Evolutionary conservation across 2,329 filamentous ascomycete genomes (phyloP), one percentile per base, ranked within the genome.

Genomic region (Fusarium setosum): DNA sequence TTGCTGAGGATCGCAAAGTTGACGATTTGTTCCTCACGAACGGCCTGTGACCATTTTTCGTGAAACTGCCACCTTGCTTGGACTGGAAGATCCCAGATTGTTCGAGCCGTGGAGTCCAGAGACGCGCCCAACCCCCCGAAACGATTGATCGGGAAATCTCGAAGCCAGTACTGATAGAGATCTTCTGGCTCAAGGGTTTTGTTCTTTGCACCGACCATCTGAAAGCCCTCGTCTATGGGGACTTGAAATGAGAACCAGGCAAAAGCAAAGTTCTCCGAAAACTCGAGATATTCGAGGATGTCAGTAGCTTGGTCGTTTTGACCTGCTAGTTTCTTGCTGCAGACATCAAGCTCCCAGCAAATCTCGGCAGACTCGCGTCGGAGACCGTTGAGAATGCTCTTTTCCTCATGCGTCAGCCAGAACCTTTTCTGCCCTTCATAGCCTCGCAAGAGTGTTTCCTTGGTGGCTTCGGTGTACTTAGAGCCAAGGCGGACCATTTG

Each of bases 401-500:
- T 64, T 7, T 73, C 65, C 4, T 71, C 56, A 5, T 20, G 49
- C 5, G 79, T 76, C 4, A 77, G 73, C n/a, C 59, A 75, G 51
- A 76, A 80, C 2, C 34, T 67, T 1, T 57, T 70, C 1, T 61
- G 62, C 50, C 32, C 51, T 2, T 54, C 37, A 1, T 85, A 82
- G 20, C 80, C 76, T 0, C 72, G 79, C 1, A 91, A 72, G 3
- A 73, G 79, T 0, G 92, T 75, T 0, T 66, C 48, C 3, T 78
- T 76, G 0, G 88, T 92, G 5, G 75, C 73, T 0, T 70, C 23
- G 0, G 83, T 87, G 0, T 71, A 85, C 61, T 91, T 91, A 0
- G 83, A 83, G 0, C 91, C 91, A 0, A 93, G 79, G 0, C 91
- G 84, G 1, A 91, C 84, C 55, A 93, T 90, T 0, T 68, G 34